Percentiles rank a stretch among this genome's conserved stretches.
These are phyloP conservation scores for Lithospermum erythrorhizon DNA, from an alignment of 257 asterid species.

Conservation along the genomic window DNA sequence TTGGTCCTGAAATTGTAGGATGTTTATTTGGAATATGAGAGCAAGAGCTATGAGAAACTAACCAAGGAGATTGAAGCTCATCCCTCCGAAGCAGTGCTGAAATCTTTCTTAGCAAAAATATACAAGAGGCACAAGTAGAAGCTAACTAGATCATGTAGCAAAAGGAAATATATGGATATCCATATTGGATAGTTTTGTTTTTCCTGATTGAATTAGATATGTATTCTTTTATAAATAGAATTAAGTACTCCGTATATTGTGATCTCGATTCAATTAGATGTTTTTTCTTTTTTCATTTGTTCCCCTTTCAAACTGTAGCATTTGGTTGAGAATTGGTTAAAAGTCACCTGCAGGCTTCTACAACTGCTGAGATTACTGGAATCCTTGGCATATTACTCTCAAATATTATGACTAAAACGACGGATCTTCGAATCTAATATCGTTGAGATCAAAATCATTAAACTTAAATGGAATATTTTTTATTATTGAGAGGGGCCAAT, in stretches of 20 bases:
- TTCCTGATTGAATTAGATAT: background rate
- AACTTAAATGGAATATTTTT: too few relatives aligned
- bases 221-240: background rate
- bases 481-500: too few relatives aligned
- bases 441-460: too few relatives aligned
- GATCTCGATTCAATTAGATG: too few relatives aligned
- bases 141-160: background rate
- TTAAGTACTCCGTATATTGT: too few relatives aligned
- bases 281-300: background rate
- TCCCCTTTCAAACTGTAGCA: background rate
- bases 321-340: too few relatives aligned
- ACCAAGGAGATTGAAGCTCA: conserved; percentile 21
- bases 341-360: too few relatives aligned
- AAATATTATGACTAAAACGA: too few relatives aligned
- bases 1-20: conserved; percentile 10
- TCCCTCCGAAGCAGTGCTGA: conserved; percentile 23
- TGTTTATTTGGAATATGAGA: conserved; percentile 24
- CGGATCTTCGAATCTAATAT: too few relatives aligned
- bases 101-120: conserved; percentile 27
- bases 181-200: background rate
- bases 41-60: conserved; percentile 24
- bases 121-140: conserved; percentile 29
- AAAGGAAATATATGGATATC: too few relatives aligned
- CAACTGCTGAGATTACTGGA: too few relatives aligned
- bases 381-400: too few relatives aligned